A percentile compares a stretch with the other conserved stretches of the same genome.
phyloP scores from a whole-genome alignment of 2,329 filamentous ascomycete species.

The Paraphoma chrysanthemicola region DNA sequence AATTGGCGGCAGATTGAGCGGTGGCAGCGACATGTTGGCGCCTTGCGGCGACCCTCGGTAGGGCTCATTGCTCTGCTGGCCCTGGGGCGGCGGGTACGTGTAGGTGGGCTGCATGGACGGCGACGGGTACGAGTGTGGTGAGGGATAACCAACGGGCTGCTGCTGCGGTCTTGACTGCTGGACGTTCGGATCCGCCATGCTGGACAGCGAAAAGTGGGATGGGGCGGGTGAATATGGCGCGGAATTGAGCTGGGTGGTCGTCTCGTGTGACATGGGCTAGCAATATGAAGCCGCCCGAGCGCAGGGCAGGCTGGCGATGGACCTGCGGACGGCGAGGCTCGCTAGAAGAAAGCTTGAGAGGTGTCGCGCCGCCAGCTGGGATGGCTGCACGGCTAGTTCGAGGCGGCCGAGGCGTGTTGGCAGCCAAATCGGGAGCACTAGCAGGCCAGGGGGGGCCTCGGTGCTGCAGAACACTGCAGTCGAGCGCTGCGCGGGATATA shows the following conservation, averaged over 20 bases:
- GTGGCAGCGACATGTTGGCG: slow-evolving; percentile 53
- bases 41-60: slow-evolving; percentile 56
- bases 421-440: slow-evolving; percentile 22
- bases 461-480: not conserved
- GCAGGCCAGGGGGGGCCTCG: slow-evolving; percentile 24
- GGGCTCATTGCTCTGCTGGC: slow-evolving; percentile 47
- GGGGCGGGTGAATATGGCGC: slow-evolving; percentile 42
- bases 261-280: slow-evolving; percentile 44
- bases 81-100: slow-evolving; percentile 54
- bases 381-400: slow-evolving; percentile 30
- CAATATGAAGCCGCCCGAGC: slow-evolving; percentile 32
- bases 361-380: slow-evolving; percentile 14
- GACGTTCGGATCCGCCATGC: slow-evolving; percentile 43
- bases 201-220: slow-evolving; percentile 40
- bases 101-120: slow-evolving; percentile 59
- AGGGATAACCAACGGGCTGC: slow-evolving; percentile 48
- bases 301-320: slow-evolving; percentile 26
- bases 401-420: slow-evolving; percentile 21
- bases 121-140: slow-evolving; percentile 59
- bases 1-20: slow-evolving; percentile 60
- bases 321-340: slow-evolving; percentile 23
- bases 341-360: slow-evolving; percentile 26
- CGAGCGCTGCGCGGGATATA: slow-evolving; percentile 15
- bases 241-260: slow-evolving; percentile 29
- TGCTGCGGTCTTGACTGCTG: slow-evolving; percentile 39